Percentiles rank a stretch among this genome's conserved stretches.
Conservation (phyloP, 208 protist species). For the Leishmania braziliensis region DNA sequence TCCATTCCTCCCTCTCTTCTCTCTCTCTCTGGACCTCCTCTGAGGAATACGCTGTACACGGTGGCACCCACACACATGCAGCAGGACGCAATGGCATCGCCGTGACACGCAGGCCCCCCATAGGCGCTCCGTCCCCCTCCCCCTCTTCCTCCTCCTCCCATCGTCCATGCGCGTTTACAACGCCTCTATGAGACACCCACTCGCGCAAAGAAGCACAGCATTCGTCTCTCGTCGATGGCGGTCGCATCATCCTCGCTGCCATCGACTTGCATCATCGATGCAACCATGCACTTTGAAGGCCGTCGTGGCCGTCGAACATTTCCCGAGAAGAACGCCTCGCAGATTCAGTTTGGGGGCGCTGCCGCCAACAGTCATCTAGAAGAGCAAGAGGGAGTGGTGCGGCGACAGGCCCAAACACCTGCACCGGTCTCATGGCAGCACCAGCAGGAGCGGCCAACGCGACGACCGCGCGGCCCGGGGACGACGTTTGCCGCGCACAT, state of each 20-base stretch:
- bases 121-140: neutral
- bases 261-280: conserved; percentile 1
- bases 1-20: neutral
- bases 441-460: neutral
- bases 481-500: conserved; percentile 39
- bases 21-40: neutral
- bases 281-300: conserved; percentile 7
- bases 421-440: neutral
- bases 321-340: conserved; percentile 5
- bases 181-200: neutral
- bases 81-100: neutral
- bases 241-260: neutral
- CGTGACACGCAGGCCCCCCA: neutral
- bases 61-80: neutral
- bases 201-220: neutral
- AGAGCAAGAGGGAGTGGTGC: neutral
- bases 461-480: conserved; percentile 44
- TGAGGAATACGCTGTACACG: neutral
- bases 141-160: neutral
- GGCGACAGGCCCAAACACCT: neutral
- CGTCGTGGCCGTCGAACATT: conserved; percentile 14
- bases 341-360: conserved; percentile 12
- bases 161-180: neutral
- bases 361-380: neutral
- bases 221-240: neutral